Evolutionary conservation across 495 filamentous ascomycete genomes (phyloP).

Genomic region (Penicillium longicatenatum): DNA sequence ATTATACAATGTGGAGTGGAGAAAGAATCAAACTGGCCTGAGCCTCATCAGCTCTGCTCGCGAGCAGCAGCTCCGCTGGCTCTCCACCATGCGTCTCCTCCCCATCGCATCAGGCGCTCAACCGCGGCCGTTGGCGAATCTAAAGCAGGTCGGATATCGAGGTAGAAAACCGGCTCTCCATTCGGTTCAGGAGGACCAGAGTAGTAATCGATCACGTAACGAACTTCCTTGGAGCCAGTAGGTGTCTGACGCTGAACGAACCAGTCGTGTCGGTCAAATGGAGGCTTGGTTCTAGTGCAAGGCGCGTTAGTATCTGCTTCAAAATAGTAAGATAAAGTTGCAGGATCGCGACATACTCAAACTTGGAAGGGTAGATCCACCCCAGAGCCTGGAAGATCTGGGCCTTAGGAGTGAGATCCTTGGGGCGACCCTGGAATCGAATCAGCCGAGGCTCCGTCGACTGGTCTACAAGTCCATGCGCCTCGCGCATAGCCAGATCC

Average conservation of each 20-base stretch:
- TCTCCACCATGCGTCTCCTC: slow-evolving; percentile 89
- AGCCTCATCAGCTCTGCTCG: slow-evolving; percentile 23
- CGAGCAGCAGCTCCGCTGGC: slow-evolving; percentile 74
- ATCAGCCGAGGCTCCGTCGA: slow-evolving; percentile 66
- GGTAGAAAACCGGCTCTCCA: slow-evolving; percentile 92
- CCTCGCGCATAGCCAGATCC: slow-evolving; percentile 41
- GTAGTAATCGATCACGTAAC: slow-evolving; percentile 99
- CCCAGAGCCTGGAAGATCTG: slow-evolving; percentile 76
- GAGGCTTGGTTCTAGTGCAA: slow-evolving; percentile 65
- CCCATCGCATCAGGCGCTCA: slow-evolving; percentile 87
- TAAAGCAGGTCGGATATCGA: slow-evolving; percentile 95
- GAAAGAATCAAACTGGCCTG: slow-evolving; percentile 16
- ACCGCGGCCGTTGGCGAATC: slow-evolving; percentile 77
- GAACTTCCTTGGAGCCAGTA: slow-evolving; percentile 69
- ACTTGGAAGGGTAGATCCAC: slow-evolving; percentile 75
- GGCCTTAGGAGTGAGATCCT: slow-evolving; percentile 89
- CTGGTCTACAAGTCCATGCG: slow-evolving; percentile 40
- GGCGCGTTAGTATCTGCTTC: slow-evolving; percentile 9
- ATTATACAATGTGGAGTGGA: slow-evolving; percentile 33
- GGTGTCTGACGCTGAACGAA: slow-evolving; percentile 72
- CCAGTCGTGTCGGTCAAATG: slow-evolving; percentile 99
- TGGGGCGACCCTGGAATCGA: slow-evolving; percentile 83
- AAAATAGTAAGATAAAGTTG: not conserved
- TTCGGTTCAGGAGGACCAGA: slow-evolving; percentile 81
- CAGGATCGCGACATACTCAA: slow-evolving; percentile 54